phyloP scores from a whole-genome alignment of 148 eudicot genomes.

The Heliamphora exappendiculata region DNA sequence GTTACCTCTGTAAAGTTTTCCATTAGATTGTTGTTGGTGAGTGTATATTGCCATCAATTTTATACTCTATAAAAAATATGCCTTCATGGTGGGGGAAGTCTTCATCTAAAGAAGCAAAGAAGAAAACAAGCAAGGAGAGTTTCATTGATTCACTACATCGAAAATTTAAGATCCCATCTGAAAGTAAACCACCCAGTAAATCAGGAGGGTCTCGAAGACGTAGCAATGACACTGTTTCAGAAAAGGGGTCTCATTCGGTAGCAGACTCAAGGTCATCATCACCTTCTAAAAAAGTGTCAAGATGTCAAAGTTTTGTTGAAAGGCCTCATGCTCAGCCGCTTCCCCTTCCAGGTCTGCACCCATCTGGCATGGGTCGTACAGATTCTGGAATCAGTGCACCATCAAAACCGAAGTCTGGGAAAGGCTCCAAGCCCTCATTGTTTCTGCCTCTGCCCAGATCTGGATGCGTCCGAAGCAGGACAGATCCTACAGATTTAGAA shows the following conservation, averaged over 20 bases:
- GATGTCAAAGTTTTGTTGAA: conserved; percentile 93
- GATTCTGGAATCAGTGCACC: conserved; percentile 64
- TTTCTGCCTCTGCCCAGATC: conserved; percentile 78
- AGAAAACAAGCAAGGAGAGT: conserved; percentile 67
- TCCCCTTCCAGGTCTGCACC: conserved; percentile 65
- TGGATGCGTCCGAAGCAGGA: conserved; percentile 61
- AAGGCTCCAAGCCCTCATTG: conserved; percentile 50
- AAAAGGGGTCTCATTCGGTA: conserved; percentile 57
- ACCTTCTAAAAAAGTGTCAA: conserved; percentile 73
- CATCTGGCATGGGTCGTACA: conserved; percentile 51
- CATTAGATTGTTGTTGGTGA: background rate
- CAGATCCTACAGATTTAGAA: conserved; percentile 65
- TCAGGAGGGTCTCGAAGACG: conserved; percentile 68
- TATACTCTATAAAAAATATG: conserved; percentile 38
- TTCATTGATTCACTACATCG: conserved; percentile 57
- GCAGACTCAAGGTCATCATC: conserved; percentile 72
- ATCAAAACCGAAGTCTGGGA: conserved; percentile 51
- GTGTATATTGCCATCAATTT: background rate
- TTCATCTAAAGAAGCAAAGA: conserved; percentile 81
- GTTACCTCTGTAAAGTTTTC: conserved; percentile 2
- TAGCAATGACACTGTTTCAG: conserved; percentile 58
- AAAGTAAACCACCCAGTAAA: conserved; percentile 51
- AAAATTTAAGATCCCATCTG: conserved; percentile 54
- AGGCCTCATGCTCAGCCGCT: conserved; percentile 81
- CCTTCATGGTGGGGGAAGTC: conserved; percentile 88